Conservation (phyloP, 2,329 filamentous ascomycete genomes). For the Simplicillium sp. region DNA sequence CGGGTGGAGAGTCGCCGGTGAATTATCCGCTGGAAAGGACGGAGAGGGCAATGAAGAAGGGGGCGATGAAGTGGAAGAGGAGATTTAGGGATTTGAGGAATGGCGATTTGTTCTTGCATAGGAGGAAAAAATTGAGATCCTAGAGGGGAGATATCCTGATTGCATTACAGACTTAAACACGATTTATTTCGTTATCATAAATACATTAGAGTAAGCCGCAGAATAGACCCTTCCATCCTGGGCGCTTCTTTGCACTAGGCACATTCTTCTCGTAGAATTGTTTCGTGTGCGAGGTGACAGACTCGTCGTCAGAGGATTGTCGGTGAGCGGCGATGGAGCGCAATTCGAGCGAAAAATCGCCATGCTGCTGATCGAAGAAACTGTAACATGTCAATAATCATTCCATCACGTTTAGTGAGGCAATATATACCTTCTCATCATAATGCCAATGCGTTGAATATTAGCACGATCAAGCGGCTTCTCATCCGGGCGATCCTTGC, state of each 20-base stretch:
- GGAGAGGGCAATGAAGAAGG: too few species aligned
- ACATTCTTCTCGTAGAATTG: not conserved
- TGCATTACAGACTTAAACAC: too few species aligned
- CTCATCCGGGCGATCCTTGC: constrained; percentile 52
- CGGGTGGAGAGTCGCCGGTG: too few species aligned
- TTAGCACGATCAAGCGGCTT: constrained; percentile 46
- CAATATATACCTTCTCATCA: constrained; percentile 64
- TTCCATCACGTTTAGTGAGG: not conserved
- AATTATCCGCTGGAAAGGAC: too few species aligned
- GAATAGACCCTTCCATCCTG: not conserved
- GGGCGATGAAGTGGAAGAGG: too few species aligned
- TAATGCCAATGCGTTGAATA: constrained; percentile 62
- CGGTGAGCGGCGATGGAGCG: constrained; percentile 16
- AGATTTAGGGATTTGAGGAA: too few species aligned
- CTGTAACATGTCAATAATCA: constrained; percentile 27
- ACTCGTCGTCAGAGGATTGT: not conserved
- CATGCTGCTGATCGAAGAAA: constrained; percentile 67
- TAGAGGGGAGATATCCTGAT: too few species aligned
- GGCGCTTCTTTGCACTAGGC: not conserved
- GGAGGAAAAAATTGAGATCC: too few species aligned
- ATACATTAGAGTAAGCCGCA: not conserved
- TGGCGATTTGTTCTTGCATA: too few species aligned
- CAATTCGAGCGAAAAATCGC: constrained; percentile 42
- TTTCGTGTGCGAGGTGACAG: not conserved
- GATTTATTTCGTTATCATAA: too few species aligned